These are phyloP conservation scores for Didymella pomorum DNA, from an alignment of 2,329 filamentous ascomycete species.

Conservation along the genomic window DNA sequence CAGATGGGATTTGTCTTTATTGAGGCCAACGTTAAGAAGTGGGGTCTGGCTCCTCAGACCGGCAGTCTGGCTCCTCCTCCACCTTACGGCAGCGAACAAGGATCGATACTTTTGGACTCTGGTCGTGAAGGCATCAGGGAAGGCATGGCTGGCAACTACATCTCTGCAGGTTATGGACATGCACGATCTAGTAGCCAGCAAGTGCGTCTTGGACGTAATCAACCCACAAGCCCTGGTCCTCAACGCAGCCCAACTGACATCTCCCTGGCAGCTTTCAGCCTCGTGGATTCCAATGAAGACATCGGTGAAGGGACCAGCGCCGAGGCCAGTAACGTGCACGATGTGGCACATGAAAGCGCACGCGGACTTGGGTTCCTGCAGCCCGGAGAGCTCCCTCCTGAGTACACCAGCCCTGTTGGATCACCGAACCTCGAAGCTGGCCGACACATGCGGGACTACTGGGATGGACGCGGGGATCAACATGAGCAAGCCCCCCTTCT, in stretches of 20 bases:
- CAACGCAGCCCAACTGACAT: conserved; percentile 94
- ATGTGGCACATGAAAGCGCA: conserved; percentile 29
- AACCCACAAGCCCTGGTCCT: conserved; percentile 85
- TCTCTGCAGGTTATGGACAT: conserved; percentile 64
- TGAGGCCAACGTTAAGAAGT: conserved; percentile 99
- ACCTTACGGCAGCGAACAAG: conserved; percentile 95
- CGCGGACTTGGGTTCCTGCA: conserved; percentile 48
- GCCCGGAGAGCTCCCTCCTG: conserved; percentile 56
- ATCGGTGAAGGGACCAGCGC: conserved; percentile 74
- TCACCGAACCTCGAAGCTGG: conserved; percentile 62
- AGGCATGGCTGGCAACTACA: conserved; percentile 59
- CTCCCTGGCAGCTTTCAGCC: conserved; percentile 85
- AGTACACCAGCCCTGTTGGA: conserved; percentile 56
- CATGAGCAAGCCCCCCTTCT: conserved; percentile 56
- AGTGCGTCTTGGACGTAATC: conserved; percentile 71
- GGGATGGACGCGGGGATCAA: conserved; percentile 60
- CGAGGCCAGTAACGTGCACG: conserved; percentile 27
- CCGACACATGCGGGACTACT: conserved; percentile 46
- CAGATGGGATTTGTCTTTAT: conserved; percentile 99
- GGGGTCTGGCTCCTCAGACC: conserved; percentile 95
- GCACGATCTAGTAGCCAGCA: conserved; percentile 79
- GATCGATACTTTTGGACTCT: conserved; percentile 91
- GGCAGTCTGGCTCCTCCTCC: conserved; percentile 94
- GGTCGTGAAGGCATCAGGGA: conserved; percentile 66
- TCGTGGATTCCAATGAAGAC: conserved; percentile 71